Percentiles rank a stretch among this genome's conserved stretches.
phyloP scores from a whole-genome alignment of 768 basidiomycete genomes.

The Tulasnella sp. region DNA sequence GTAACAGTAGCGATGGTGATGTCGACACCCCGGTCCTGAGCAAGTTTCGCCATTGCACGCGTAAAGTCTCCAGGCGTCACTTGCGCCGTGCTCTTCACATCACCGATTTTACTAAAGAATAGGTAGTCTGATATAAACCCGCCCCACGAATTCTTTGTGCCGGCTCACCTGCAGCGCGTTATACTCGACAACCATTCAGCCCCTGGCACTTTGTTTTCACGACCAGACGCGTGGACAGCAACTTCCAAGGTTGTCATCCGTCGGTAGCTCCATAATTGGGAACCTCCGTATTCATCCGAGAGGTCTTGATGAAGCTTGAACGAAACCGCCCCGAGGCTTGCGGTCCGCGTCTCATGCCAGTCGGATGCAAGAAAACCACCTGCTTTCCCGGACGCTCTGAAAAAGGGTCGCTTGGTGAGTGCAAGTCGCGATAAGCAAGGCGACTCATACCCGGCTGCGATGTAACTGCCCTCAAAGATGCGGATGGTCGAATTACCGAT shows the following conservation, averaged over 20 bases:
- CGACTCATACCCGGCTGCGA: slow-evolving; percentile 20
- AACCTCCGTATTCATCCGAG: slow-evolving; percentile 27
- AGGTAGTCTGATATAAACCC: not conserved
- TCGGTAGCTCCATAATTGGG: slow-evolving; percentile 19
- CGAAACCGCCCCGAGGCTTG: slow-evolving; percentile 26
- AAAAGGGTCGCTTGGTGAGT: slow-evolving; percentile 24
- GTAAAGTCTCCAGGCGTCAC: slow-evolving; percentile 22
- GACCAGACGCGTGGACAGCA: slow-evolving; percentile 9
- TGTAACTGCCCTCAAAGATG: slow-evolving; percentile 20
- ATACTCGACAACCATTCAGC: slow-evolving; percentile 19
- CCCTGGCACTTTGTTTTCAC: slow-evolving; percentile 8
- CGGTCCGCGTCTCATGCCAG: slow-evolving; percentile 29
- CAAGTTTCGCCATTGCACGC: slow-evolving; percentile 15
- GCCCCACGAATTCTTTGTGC: not conserved
- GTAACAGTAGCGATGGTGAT: slow-evolving; percentile 18
- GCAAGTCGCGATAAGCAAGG: not conserved
- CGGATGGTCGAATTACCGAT: slow-evolving; percentile 14
- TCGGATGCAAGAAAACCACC: slow-evolving; percentile 32
- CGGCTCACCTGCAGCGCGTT: slow-evolving; percentile 6
- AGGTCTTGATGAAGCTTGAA: slow-evolving; percentile 29
- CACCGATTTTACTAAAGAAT: slow-evolving; percentile 10
- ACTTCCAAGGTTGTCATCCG: slow-evolving; percentile 17
- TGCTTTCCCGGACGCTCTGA: slow-evolving; percentile 26
- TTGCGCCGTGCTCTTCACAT: slow-evolving; percentile 20
- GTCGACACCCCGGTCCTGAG: slow-evolving; percentile 16